Percentiles rank a stretch among this genome's conserved stretches.
phyloP scores from a whole-genome alignment of 495 filamentous ascomycete genomes.

The Penicillium arizonense region DNA sequence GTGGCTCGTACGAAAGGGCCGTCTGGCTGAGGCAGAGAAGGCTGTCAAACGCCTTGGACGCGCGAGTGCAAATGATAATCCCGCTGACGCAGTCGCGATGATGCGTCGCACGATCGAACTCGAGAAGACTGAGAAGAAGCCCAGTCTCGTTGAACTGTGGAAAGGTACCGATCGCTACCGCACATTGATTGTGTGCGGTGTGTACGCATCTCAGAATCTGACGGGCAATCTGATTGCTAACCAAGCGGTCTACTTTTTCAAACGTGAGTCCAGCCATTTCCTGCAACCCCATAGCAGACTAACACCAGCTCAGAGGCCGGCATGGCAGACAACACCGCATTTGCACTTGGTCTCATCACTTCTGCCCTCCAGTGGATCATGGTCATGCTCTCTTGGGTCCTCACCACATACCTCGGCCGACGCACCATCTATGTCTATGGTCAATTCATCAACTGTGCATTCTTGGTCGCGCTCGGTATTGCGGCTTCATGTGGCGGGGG shows the following conservation, averaged over 20 bases:
- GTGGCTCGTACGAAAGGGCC: slow-evolving; percentile 45
- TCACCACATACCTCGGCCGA: slow-evolving; percentile 44
- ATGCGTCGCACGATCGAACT: slow-evolving; percentile 70
- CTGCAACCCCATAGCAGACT: slow-evolving; percentile 19
- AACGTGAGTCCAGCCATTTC: slow-evolving; percentile 21
- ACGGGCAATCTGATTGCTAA: slow-evolving; percentile 28
- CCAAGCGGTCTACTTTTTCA: slow-evolving; percentile 28
- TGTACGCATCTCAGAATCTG: slow-evolving; percentile 29
- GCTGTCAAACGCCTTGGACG: slow-evolving; percentile 37
- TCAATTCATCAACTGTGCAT: slow-evolving; percentile 33
- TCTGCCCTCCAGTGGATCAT: slow-evolving; percentile 50
- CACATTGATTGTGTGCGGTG: slow-evolving; percentile 30
- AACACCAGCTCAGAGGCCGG: slow-evolving; percentile 28
- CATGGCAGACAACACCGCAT: slow-evolving; percentile 34
- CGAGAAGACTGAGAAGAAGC: slow-evolving; percentile 53
- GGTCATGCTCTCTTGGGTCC: slow-evolving; percentile 54
- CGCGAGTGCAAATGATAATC: slow-evolving; percentile 20
- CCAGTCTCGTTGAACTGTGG: slow-evolving; percentile 23
- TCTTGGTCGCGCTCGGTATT: slow-evolving; percentile 47
- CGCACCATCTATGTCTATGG: slow-evolving; percentile 47
- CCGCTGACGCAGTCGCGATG: slow-evolving; percentile 50
- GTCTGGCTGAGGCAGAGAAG: slow-evolving; percentile 37
- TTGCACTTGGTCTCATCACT: slow-evolving; percentile 47
- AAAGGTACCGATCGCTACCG: slow-evolving; percentile 28
- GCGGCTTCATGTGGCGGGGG: slow-evolving; percentile 37